phyloP scores from a whole-genome alignment of 2,329 filamentous ascomycete genomes.

The Parastagonospora nodorum region DNA sequence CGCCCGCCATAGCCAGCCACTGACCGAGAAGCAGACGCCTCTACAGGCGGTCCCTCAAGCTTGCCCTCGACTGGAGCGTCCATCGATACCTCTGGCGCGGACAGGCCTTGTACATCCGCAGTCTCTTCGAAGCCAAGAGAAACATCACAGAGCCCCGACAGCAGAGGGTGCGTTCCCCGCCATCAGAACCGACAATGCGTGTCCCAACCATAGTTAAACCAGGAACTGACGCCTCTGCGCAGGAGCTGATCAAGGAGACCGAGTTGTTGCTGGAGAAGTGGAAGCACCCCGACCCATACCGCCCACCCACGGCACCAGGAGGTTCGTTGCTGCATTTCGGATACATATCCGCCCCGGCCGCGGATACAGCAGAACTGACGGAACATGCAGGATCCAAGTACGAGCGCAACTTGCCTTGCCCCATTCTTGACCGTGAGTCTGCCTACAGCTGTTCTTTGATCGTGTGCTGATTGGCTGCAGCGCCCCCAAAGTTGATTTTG shows the following conservation, averaged over 20 bases:
- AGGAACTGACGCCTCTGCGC: conserved; percentile 24
- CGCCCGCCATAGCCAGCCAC: conserved; percentile 21
- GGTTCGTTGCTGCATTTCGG: conserved; percentile 59
- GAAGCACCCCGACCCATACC: conserved; percentile 97
- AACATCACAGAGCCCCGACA: conserved; percentile 82
- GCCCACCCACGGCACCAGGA: conserved; percentile 87
- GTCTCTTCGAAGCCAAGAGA: conserved; percentile 92
- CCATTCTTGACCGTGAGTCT: conserved; percentile 77
- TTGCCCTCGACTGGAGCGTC: conserved; percentile 93
- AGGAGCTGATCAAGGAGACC: conserved; percentile 86
- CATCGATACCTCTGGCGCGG: conserved; percentile 93
- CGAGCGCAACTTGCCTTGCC: conserved; percentile 86
- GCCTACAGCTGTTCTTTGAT: background rate
- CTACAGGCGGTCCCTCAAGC: conserved; percentile 91
- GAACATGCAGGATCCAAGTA: conserved; percentile 81
- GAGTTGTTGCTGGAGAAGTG: conserved; percentile 87
- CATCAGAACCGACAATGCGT: background rate
- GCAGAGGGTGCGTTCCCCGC: conserved; percentile 68
- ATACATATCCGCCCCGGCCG: conserved; percentile 29
- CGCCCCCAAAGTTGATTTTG: conserved; percentile 45
- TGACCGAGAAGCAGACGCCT: conserved; percentile 62
- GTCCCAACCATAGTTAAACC: background rate
- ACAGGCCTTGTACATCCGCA: conserved; percentile 93
- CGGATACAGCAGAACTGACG: conserved; percentile 24
- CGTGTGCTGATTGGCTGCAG: conserved; percentile 26